phyloP scores from a whole-genome alignment of 2,329 filamentous ascomycete species.

The Cytospora schulzeri region DNA sequence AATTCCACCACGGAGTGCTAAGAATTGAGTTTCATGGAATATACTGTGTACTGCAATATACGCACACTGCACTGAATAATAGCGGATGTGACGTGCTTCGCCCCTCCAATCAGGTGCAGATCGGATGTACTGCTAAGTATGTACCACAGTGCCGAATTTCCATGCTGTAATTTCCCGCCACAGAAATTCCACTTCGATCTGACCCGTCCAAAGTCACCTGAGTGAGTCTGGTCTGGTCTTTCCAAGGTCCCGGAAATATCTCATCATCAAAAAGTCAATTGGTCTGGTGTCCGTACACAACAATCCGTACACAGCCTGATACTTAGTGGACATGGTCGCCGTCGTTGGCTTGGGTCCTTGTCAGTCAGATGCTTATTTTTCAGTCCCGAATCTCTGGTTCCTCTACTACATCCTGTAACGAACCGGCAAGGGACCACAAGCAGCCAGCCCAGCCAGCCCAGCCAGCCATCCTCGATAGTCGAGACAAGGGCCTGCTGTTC shows the following conservation, averaged over 20 bases:
- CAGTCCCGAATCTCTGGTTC: conserved; percentile 28
- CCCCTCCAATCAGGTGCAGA: neutral
- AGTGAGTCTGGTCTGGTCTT: neutral
- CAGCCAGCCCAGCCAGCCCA: conserved; percentile 18
- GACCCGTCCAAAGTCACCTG: neutral
- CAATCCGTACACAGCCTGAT: neutral
- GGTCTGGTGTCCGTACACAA: neutral
- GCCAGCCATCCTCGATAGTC: conserved; percentile 5
- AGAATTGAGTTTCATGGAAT: neutral
- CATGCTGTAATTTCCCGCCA: neutral
- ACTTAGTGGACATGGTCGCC: neutral
- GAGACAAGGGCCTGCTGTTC: neutral
- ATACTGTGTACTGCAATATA: too few relatives aligned
- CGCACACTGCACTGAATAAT: neutral
- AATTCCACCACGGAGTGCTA: too few relatives aligned
- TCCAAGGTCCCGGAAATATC: neutral
- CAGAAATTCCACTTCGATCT: neutral
- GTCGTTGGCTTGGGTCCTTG: conserved; percentile 8
- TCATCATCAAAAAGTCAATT: neutral
- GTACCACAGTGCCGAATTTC: neutral
- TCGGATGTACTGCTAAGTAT: neutral
- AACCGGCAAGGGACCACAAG: conserved; percentile 10
- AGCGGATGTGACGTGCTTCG: neutral
- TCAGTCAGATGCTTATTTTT: conserved; percentile 20
- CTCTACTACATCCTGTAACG: conserved; percentile 15